phyloP scores from a whole-genome alignment of 495 filamentous ascomycete species.

The Neurospora sp. region DNA sequence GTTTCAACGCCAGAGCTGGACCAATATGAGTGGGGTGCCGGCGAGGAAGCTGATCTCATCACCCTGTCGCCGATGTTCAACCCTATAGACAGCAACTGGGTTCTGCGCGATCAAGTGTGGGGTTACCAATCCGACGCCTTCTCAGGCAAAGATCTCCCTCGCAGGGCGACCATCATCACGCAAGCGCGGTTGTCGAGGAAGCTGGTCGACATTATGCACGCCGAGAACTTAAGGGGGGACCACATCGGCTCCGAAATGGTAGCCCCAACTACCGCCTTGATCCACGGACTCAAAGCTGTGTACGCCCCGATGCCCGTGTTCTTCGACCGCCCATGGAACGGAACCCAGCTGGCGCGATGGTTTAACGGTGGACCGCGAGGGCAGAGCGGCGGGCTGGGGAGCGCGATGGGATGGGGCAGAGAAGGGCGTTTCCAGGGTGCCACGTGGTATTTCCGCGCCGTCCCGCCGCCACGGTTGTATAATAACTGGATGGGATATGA shows the following conservation, averaged over 20 bases:
- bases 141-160: constrained; percentile 42
- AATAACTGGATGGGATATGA: constrained; percentile 54
- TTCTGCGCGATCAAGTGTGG: constrained; percentile 50
- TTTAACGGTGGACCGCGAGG: constrained; percentile 51
- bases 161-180: constrained; percentile 57
- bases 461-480: constrained; percentile 46
- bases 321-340: constrained; percentile 50
- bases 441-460: constrained; percentile 49
- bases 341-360: constrained; percentile 43
- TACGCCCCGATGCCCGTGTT: constrained; percentile 62
- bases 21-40: constrained; percentile 61
- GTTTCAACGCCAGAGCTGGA: constrained; percentile 45
- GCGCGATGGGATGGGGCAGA: constrained; percentile 39
- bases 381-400: constrained; percentile 36
- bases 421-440: constrained; percentile 46
- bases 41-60: constrained; percentile 68
- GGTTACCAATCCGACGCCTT: constrained; percentile 46
- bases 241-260: constrained; percentile 63
- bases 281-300: constrained; percentile 65
- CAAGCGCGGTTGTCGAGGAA: constrained; percentile 52
- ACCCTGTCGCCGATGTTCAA: constrained; percentile 63
- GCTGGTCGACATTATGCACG: constrained; percentile 56
- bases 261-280: constrained; percentile 51
- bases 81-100: constrained; percentile 53
- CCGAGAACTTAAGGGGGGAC: constrained; percentile 49